These are phyloP conservation scores for Capronia coronata DNA, from an alignment of 2,329 filamentous ascomycete species.

Conservation along the genomic window DNA sequence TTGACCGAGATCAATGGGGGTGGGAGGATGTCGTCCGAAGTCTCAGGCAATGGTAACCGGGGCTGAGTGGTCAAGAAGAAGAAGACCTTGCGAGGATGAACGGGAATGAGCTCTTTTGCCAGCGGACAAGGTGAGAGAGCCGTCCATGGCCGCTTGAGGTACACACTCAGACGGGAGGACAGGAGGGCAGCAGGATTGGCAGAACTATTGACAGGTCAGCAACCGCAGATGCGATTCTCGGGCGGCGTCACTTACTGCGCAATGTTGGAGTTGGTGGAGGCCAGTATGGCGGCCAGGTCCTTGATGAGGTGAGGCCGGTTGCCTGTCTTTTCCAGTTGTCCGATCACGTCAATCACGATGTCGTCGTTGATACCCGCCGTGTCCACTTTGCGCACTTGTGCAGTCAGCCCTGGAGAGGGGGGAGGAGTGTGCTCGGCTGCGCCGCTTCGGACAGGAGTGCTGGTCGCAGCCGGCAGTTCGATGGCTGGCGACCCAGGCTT, in stretches of 20 bases:
- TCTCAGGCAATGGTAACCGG: conserved; percentile 71
- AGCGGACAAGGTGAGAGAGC: conserved; percentile 74
- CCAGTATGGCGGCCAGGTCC: conserved; percentile 76
- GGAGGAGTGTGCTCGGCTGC: conserved; percentile 65
- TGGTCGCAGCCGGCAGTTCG: conserved; percentile 30
- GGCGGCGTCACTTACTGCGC: conserved; percentile 69
- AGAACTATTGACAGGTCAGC: conserved; percentile 57
- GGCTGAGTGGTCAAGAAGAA: conserved; percentile 90
- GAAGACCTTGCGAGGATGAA: conserved; percentile 90
- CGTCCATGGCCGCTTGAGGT: conserved; percentile 81
- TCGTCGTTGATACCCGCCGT: conserved; percentile 85
- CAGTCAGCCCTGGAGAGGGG: conserved; percentile 56
- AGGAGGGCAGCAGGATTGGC: conserved; percentile 94
- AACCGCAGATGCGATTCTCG: conserved; percentile 5
- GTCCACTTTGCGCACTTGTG: conserved; percentile 55
- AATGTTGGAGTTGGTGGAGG: conserved; percentile 70
- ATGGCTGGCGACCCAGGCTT: conserved; percentile 41
- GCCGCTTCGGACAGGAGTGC: conserved; percentile 31
- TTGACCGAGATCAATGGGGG: conserved; percentile 48
- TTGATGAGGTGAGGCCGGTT: conserved; percentile 94
- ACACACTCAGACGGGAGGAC: conserved; percentile 81
- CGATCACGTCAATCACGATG: conserved; percentile 84
- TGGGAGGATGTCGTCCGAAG: conserved; percentile 47
- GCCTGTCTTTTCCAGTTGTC: conserved; percentile 79
- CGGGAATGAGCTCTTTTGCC: conserved; percentile 84